Evolutionary conservation across 2,329 filamentous ascomycete genomes (phyloP), one percentile per base, ranked within the genome.

Genomic region (Penicillium glabrum): DNA sequence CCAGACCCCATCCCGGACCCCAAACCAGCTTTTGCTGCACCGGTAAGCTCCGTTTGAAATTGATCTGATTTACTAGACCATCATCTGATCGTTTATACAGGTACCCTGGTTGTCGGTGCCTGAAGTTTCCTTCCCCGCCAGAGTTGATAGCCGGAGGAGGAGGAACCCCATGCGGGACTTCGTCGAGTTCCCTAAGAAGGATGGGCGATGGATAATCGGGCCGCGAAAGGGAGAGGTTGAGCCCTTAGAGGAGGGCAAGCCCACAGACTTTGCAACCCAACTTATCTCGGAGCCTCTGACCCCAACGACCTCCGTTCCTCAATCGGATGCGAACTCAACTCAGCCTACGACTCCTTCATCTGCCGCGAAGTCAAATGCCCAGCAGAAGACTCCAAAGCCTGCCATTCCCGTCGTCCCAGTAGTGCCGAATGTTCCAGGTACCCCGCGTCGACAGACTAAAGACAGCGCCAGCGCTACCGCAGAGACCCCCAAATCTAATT

Each of bases 21-120:
- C 6, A 63, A 69, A 45, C 64, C 70, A 16, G 65, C 80, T 2
- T 85, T 79, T 67, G 77, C 78, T 58, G 79, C 83, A 57, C 75
- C 77, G 13, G 79, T 81, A 71, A 72, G 77, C 68, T 33, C 6
- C 19, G 31, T 27, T 31, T 10, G 26, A 14, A 39, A 37, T 37
- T 8, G 13, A 44, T 51, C 27, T 26, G 45, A 56, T 39, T 45
- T 24, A 51, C 35, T 49, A 51, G 14, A 27, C 16, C 45, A 13
- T 8, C 21, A 23, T 39, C 60, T 68, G 51, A 69, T 52, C 46
- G 8, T 50, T 41, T 9, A 43, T 56, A 27, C 61, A 83, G 79
- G 72, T 87, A 21, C 85, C 85, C 11, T 87, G 85, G 85, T 77
- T 84, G 33, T 87, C 84, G 13, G 78, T 82, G 27, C 78, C 82